Conservation (phyloP, 257 asterid species). For the Paraleonurus japonicus region DNA sequence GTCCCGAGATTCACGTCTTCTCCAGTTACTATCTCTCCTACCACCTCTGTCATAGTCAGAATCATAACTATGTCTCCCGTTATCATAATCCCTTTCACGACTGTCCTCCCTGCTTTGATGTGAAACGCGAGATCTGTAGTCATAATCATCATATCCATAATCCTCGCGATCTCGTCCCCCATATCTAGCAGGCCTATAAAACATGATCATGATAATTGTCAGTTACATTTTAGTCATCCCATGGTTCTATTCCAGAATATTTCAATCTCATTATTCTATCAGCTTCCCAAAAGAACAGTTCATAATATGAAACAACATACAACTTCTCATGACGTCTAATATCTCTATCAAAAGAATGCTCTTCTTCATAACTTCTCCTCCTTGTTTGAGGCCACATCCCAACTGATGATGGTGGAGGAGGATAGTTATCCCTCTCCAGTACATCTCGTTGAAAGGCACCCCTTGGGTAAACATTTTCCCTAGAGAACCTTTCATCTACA, state of each 20-base stretch:
- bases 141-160: slow-evolving; percentile 84
- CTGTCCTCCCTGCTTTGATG: slow-evolving; percentile 74
- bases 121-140: slow-evolving; percentile 60
- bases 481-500: slow-evolving; percentile 82
- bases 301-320: slow-evolving; percentile 52
- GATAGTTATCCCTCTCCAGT: slow-evolving; percentile 78
- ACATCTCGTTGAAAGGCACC: slow-evolving; percentile 71
- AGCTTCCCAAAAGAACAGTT: slow-evolving; percentile 36
- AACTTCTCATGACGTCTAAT: slow-evolving; percentile 75
- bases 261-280: slow-evolving; percentile 39
- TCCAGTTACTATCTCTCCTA: slow-evolving; percentile 80
- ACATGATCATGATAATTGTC: slow-evolving; percentile 43
- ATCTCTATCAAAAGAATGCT: slow-evolving; percentile 74
- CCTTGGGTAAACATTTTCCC: slow-evolving; percentile 75
- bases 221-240: slow-evolving; percentile 35
- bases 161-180: slow-evolving; percentile 81
- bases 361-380: slow-evolving; percentile 84
- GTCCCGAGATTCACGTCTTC: slow-evolving; percentile 81
- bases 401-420: slow-evolving; percentile 65
- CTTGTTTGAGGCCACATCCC: slow-evolving; percentile 83
- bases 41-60: slow-evolving; percentile 85
- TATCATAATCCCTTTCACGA: slow-evolving; percentile 80
- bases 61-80: slow-evolving; percentile 79
- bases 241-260: slow-evolving; percentile 27
- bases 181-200: slow-evolving; percentile 77